Base-by-base conservation (phyloP, 345 rosid species). In the Eucalyptus pauciflora region DNA sequence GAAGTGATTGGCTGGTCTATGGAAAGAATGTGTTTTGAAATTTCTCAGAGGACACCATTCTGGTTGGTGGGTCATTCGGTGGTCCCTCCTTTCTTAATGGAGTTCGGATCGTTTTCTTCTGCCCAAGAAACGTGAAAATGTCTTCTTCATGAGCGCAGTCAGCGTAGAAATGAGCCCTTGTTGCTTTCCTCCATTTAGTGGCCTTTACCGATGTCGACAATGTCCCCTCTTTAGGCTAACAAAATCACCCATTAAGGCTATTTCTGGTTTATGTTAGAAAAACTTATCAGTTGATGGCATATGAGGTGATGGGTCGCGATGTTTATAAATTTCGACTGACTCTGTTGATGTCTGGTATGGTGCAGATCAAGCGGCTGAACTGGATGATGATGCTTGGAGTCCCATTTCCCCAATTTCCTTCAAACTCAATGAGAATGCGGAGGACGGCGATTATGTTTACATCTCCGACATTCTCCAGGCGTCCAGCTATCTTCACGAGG, bases 381-480 rank as follows among this genome's bases (percentile, higher is more conserved):
- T 91, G 7, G 98, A 95, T 86, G 99, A 95, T 69, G 98, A 97
- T 58, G 85, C 87, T 14, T 96, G 97, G 96, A 92, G 94, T 88
- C 90, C 94, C 50, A 76, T 95, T 64, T 92, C 94, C 43, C 85
- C 91, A 4, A 67, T 89, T 3, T 91, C 91, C 85, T 91, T 90
- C 50, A 90, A 87, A 64, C 89, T 87, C 18, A 94, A 91, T 58
- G 93, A 91, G n/a, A 87, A 89, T 87, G 86, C 92, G 10, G 93
- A 90, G 17, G 95, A 94, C 6, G 83, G 91, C n/a, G 98, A 98
- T 89, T 95, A 94, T 86, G 50, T 88, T 49, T 98, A 98, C 95
- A 92, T 98, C 88, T 94, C 97, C 6, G 96, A 95, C 87, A 91
- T 98, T 89, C 91, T 98, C 88, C 88, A 93, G 69, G 97, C 97